phyloP scores from a whole-genome alignment of 2,329 filamentous ascomycete species.

The Alternaria rosae region DNA sequence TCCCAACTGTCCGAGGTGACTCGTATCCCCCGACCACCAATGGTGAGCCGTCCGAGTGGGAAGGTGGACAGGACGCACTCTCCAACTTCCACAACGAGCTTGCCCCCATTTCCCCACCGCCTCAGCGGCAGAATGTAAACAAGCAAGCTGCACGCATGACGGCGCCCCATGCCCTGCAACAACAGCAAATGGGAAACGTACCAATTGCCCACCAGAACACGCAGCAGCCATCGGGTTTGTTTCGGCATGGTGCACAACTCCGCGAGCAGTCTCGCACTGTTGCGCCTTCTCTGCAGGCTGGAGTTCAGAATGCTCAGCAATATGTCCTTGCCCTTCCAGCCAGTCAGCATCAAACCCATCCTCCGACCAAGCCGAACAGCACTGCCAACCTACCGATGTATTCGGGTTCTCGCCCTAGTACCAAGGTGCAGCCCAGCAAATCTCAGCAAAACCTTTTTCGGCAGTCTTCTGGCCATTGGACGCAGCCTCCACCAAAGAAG shows the following conservation, averaged over 20 bases:
- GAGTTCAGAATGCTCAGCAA: slow-evolving; percentile 2
- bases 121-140: slow-evolving; percentile 16
- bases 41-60: slow-evolving; percentile 32
- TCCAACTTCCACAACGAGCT: slow-evolving; percentile 13
- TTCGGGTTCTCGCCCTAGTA: not conserved
- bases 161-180: slow-evolving; percentile 14
- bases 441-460: slow-evolving; percentile 5
- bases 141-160: slow-evolving; percentile 3
- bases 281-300: slow-evolving; percentile 5
- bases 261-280: slow-evolving; percentile 28
- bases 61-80: slow-evolving; percentile 14
- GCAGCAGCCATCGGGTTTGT: slow-evolving; percentile 13
- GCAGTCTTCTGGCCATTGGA: not conserved
- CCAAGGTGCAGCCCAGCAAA: not conserved
- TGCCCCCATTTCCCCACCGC: slow-evolving; percentile 13
- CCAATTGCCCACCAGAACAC: not conserved
- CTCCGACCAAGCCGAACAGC: slow-evolving; percentile 10
- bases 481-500: not conserved
- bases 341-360: slow-evolving; percentile 21
- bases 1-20: slow-evolving; percentile 31
- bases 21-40: slow-evolving; percentile 51
- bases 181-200: slow-evolving; percentile 5
- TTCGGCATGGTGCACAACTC: slow-evolving; percentile 22
- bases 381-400: not conserved
- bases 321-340: not conserved